Evolutionary conservation across 257 asterid genomes (phyloP).

Genomic region (Nicotiana knightiana): DNA sequence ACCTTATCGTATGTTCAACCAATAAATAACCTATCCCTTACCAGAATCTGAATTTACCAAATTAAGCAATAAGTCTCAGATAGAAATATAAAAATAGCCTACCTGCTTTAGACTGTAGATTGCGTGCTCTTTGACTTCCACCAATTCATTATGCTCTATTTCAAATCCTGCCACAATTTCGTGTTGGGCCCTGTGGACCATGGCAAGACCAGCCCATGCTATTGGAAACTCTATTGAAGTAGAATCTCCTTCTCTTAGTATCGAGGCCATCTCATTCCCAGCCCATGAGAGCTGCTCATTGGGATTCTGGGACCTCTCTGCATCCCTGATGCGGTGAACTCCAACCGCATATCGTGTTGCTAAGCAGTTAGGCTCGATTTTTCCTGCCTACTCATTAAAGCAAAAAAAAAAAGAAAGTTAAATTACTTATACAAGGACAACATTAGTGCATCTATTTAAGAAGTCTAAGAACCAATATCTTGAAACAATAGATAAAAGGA

Average conservation of each 20-base stretch:
- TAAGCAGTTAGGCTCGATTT: slow-evolving; percentile 91
- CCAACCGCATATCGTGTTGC: slow-evolving; percentile 93
- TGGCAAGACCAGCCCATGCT: slow-evolving; percentile 97
- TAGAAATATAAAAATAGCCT: not conserved
- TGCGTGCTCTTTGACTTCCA: slow-evolving; percentile 82
- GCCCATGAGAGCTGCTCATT: slow-evolving; percentile 97
- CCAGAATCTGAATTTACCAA: not conserved
- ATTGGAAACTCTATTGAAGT: slow-evolving; percentile 60
- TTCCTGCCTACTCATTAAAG: slow-evolving; percentile 64
- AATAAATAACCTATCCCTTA: not conserved
- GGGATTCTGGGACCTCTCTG: slow-evolving; percentile 91
- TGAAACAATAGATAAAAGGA: not conserved
- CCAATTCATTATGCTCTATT: slow-evolving; percentile 59
- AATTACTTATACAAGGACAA: slow-evolving; percentile 12
- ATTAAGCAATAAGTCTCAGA: not conserved
- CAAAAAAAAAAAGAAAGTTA: slow-evolving; percentile 6
- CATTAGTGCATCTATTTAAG: not conserved
- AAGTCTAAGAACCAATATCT: not conserved
- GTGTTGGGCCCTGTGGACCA: slow-evolving; percentile 91
- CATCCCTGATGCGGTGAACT: slow-evolving; percentile 85
- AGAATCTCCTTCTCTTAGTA: slow-evolving; percentile 87
- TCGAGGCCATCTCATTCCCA: slow-evolving; percentile 96
- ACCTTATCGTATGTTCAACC: slow-evolving; percentile 1
- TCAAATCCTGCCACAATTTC: slow-evolving; percentile 93
- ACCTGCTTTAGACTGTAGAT: slow-evolving; percentile 89